Conservation (phyloP, 805 yeast genomes). For the Candida railenensis region DNA sequence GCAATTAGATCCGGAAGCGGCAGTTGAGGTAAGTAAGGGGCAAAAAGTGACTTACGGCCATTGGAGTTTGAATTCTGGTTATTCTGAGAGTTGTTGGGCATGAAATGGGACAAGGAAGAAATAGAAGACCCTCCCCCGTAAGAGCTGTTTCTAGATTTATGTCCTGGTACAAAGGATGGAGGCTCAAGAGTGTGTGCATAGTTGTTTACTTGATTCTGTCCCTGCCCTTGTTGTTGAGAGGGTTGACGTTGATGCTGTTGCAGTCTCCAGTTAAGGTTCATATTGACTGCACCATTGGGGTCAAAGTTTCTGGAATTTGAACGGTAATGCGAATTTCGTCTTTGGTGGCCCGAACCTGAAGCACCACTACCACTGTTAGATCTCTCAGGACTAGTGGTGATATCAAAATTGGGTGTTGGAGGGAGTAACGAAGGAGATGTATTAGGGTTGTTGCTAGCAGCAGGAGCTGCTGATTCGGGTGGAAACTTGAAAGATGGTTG, state of each 20-base stretch:
- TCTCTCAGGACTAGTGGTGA: constrained; percentile 38
- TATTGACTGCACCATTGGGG: constrained; percentile 29
- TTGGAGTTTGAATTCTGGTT: constrained; percentile 34
- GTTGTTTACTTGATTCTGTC: constrained; percentile 7
- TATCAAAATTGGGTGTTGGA: constrained; percentile 52
- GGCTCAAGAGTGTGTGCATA: constrained; percentile 33
- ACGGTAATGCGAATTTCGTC: constrained; percentile 40
- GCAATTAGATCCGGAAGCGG: constrained; percentile 84
- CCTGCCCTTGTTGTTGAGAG: constrained; percentile 12
- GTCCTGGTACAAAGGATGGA: constrained; percentile 70
- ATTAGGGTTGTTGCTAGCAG: constrained; percentile 17
- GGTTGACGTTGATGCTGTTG: constrained; percentile 40
- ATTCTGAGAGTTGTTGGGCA: constrained; percentile 23
- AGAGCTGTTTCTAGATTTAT: constrained; percentile 67
- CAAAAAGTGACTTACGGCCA: constrained; percentile 79
- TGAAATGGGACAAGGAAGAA: constrained; percentile 43
- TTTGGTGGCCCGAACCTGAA: constrained; percentile 30
- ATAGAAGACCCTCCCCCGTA: constrained; percentile 59
- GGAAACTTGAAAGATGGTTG: constrained; percentile 63
- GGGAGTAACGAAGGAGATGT: constrained; percentile 37
- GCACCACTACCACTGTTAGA: background rate
- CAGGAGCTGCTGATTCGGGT: constrained; percentile 30
- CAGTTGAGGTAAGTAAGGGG: constrained; percentile 94
- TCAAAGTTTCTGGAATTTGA: constrained; percentile 40
- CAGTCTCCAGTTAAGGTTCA: constrained; percentile 64